Base-by-base conservation (phyloP, 2,329 filamentous ascomycete species). In the Hypoxylon sp. region DNA sequence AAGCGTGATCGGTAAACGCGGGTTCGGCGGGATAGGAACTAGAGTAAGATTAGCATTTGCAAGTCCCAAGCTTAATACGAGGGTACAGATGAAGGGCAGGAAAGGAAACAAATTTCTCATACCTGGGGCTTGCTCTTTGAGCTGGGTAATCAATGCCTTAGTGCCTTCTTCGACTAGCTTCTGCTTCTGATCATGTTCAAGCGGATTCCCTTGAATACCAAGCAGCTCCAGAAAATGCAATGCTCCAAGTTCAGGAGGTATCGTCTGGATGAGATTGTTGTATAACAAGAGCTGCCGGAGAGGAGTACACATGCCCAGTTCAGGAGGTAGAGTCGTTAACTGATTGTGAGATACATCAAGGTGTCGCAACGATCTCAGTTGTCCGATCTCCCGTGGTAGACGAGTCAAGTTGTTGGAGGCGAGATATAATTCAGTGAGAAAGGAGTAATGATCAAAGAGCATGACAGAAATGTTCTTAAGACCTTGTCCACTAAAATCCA, bases 401-500 rank as follows among this genome's bases (percentile, higher is more conserved):
- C 87, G 86, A 29, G 90, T 90, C 66, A 99, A 87, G 79, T 94
- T 94, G 85, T 99, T 99, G 73, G 94, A 95, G 74, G 94, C 94
- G 70, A 99, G 89, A 80, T 97, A 98, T 31, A 99, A 88, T 80
- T 97, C 95, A 73, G 92, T 92, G 63, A 99, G 84, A 80, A 99
- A 98, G 48, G 87, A 87, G 81, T 98, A 99, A 73, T 81, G 73
- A 47, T 88, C 86, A 83, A 98, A 98, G 33, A 99, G 85, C 48
- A 92, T 88, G 8, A 88, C 83, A 0, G 94, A 90, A 33, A 99
- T 85, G 66, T 94, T 92, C 73, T 94, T 91, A 53, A 99, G 84
- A 19, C 95, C 95, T 82, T 98, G 96, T n/a, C 96, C 96, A 74
- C 94, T 96, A 79, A 98, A 91, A 80, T 99, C 96, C 74, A 99